Evolutionary conservation across 352 stramenopile species (phyloP).

Genomic region (Pythium rishiriense): DNA sequence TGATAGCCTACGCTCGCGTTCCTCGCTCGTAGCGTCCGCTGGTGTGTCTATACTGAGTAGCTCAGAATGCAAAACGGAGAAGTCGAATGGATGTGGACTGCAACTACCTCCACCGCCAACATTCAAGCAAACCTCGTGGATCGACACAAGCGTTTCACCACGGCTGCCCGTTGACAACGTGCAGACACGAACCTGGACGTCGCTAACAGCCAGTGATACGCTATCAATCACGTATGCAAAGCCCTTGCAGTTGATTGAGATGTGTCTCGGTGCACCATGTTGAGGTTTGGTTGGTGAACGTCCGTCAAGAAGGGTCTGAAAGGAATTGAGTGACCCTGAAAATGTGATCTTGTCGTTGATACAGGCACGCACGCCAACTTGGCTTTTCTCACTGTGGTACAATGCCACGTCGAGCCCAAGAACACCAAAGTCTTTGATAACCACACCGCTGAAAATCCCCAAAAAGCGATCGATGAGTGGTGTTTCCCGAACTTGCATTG

Average conservation of each 20-base stretch:
- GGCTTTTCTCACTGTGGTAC: conserved; percentile 71
- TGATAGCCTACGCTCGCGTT: background rate
- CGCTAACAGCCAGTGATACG: conserved; percentile 44
- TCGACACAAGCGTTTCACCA: conserved; percentile 59
- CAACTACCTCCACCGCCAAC: conserved; percentile 35
- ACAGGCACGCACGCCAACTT: conserved; percentile 60
- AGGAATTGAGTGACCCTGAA: conserved; percentile 37
- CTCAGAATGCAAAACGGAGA: background rate
- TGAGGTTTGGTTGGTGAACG: background rate
- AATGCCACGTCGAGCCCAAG: conserved; percentile 67
- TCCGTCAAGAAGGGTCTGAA: background rate
- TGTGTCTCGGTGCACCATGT: background rate
- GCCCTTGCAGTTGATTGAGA: conserved; percentile 10
- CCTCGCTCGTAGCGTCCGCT: background rate
- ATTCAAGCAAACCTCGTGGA: conserved; percentile 55
- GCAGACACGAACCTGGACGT: conserved; percentile 68
- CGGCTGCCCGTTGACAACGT: conserved; percentile 63
- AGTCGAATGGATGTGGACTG: conserved; percentile 20
- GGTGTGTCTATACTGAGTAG: background rate
- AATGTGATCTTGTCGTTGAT: conserved; percentile 62
- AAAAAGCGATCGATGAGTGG: conserved; percentile 22
- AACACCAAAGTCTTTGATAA: conserved; percentile 60
- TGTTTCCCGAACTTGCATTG: background rate
- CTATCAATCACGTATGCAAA: conserved; percentile 45
- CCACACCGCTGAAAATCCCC: conserved; percentile 41